These are phyloP conservation scores for Fusarium pilosicola DNA, from an alignment of 2,329 filamentous ascomycete species.

Conservation along the genomic window DNA sequence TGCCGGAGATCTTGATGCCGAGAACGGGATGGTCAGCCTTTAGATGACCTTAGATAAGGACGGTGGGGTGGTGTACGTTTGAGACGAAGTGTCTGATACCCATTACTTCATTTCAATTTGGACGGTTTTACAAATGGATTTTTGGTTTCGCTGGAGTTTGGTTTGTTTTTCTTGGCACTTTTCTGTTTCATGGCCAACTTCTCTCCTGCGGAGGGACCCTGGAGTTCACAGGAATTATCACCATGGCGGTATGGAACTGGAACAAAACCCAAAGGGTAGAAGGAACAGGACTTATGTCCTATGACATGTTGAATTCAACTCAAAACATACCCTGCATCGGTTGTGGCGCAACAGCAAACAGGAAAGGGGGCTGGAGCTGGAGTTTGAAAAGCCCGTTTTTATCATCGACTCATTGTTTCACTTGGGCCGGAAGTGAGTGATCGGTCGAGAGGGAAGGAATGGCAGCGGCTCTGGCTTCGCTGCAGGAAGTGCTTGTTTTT, in stretches of 20 bases:
- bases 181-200: constrained; percentile 19
- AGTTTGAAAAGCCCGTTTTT: constrained; percentile 35
- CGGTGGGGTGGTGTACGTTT: constrained; percentile 18
- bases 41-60: constrained; percentile 26
- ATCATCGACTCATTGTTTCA: constrained; percentile 11
- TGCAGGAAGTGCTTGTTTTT: neutral
- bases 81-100: constrained; percentile 33
- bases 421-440: neutral
- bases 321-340: constrained; percentile 46
- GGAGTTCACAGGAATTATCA: constrained; percentile 32
- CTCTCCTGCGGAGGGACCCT: constrained; percentile 16
- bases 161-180: constrained; percentile 6
- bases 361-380: constrained; percentile 22
- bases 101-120: constrained; percentile 19
- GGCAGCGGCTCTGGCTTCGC: neutral
- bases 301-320: constrained; percentile 32
- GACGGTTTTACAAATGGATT: constrained; percentile 23
- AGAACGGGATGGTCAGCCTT: constrained; percentile 49
- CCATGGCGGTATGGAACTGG: constrained; percentile 12
- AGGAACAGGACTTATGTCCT: constrained; percentile 31
- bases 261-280: constrained; percentile 22
- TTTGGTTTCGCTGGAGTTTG: constrained; percentile 20
- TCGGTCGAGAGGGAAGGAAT: neutral
- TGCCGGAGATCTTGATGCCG: constrained; percentile 41
- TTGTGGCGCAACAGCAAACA: constrained; percentile 38